Evolutionary conservation across 352 stramenopile species (phyloP).

Genomic region (Halophytophthora polymorphica): DNA sequence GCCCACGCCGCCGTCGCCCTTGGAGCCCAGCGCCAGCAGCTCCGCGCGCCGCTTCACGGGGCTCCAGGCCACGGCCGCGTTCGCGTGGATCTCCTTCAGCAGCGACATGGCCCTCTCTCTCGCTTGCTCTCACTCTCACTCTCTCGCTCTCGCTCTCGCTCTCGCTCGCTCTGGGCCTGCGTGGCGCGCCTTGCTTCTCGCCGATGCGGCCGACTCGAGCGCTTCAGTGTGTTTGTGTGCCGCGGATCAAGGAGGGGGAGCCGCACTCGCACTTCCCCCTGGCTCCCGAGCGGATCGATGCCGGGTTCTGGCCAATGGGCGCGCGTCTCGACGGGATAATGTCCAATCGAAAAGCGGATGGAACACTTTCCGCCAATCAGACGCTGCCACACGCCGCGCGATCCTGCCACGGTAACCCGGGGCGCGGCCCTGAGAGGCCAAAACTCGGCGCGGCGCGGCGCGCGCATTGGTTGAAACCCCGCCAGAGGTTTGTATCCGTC

Average conservation of each 20-base stretch:
- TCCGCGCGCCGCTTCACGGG: constrained; percentile 69
- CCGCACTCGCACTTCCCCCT: constrained; percentile 6
- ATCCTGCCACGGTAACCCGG: constrained; percentile 14
- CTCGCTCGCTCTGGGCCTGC: constrained; percentile 5
- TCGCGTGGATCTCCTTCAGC: constrained; percentile 89
- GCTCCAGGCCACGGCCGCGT: constrained; percentile 88
- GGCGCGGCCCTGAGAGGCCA: background rate
- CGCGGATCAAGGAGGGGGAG: constrained; percentile 12
- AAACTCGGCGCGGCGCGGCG: no score
- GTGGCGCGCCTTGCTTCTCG: constrained; percentile 7
- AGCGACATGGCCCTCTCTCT: constrained; percentile 66
- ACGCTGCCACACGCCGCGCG: constrained; percentile 27
- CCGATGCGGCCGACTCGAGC: constrained; percentile 7
- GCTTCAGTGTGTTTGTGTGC: constrained; percentile 26
- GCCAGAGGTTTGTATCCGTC: no score
- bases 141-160: constrained; percentile 1
- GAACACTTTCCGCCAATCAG: constrained; percentile 24
- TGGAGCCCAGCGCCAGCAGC: constrained; percentile 85
- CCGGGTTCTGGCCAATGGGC: constrained; percentile 8
- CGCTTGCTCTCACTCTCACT: background rate
- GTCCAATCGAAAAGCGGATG: background rate
- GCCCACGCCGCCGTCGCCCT: constrained; percentile 93
- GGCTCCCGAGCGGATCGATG: background rate
- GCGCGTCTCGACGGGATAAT: background rate
- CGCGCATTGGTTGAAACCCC: no score